Conservation (phyloP, 192 early-diverging fungal species). For the Mortierella claussenii region DNA sequence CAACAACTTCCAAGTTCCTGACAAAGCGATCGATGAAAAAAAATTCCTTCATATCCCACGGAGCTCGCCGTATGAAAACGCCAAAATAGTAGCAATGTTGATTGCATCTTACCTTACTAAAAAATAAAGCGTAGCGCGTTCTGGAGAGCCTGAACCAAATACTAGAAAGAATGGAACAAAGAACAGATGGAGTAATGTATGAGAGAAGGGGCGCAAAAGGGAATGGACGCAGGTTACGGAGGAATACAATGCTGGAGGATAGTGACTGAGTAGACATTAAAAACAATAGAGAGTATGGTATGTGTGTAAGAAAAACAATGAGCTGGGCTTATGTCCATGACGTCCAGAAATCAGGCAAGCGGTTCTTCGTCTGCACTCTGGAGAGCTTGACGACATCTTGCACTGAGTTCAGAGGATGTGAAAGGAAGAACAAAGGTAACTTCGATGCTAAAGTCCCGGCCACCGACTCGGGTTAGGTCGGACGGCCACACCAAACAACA, state of each 20-base stretch:
- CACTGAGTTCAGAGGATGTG: too few relatives aligned
- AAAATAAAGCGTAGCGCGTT: background rate
- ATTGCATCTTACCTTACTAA: background rate
- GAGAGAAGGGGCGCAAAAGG: background rate
- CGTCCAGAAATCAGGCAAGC: too few relatives aligned
- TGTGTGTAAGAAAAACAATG: too few relatives aligned
- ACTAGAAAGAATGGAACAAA: background rate
- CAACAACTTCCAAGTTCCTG: background rate
- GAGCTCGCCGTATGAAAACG: background rate
- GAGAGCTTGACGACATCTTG: too few relatives aligned
- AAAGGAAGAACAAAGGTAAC: constrained; percentile 44
- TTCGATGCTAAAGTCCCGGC: constrained; percentile 30
- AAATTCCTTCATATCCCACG: background rate
- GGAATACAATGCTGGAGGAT: too few relatives aligned
- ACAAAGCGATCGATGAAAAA: background rate
- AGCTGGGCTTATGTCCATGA: too few relatives aligned
- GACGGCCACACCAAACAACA: constrained; percentile 41
- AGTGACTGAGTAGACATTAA: too few relatives aligned
- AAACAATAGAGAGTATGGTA: too few relatives aligned
- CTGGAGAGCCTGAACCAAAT: background rate
- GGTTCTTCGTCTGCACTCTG: too few relatives aligned
- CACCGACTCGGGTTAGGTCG: constrained; percentile 46
- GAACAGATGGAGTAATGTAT: background rate
- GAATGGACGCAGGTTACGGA: too few relatives aligned
- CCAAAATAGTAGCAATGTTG: background rate